Conservation (phyloP, 495 filamentous ascomycete genomes). For the Hypoxylon lenormandii region DNA sequence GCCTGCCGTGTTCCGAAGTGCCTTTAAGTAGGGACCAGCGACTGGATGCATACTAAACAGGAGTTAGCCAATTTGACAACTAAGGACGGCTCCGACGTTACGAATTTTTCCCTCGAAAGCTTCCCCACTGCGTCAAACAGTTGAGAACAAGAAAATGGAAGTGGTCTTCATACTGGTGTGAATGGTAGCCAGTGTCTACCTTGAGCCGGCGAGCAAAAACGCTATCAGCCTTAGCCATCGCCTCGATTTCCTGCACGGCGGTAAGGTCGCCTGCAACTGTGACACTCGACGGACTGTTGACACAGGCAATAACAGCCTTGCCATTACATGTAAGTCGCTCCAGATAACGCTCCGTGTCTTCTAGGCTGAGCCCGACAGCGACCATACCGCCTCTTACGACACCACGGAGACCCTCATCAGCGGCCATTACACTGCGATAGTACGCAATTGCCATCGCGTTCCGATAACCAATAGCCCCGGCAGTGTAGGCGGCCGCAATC, state of each 20-base stretch:
- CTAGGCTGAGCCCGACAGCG: conserved; percentile 53
- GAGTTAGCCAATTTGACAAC: too few relatives aligned
- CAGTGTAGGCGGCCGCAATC: conserved; percentile 58
- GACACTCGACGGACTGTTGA: conserved; percentile 57
- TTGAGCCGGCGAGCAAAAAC: conserved; percentile 56
- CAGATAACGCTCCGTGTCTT: conserved; percentile 54
- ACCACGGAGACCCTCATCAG: conserved; percentile 1
- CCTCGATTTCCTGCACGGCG: conserved; percentile 49
- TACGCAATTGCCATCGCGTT: conserved; percentile 61
- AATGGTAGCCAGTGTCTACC: conserved; percentile 61
- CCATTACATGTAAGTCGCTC: conserved; percentile 35
- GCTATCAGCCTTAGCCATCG: conserved; percentile 43
- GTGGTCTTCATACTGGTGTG: conserved; percentile 6
- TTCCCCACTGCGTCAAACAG: too few relatives aligned
- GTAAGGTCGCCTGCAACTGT: conserved; percentile 59
- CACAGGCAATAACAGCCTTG: conserved; percentile 53
- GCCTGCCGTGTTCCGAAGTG: too few relatives aligned
- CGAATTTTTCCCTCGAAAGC: too few relatives aligned
- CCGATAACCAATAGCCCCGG: conserved; percentile 47
- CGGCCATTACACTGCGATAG: conserved; percentile 55
- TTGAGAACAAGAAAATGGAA: too few relatives aligned
- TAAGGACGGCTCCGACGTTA: too few relatives aligned
- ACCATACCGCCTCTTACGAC: conserved; percentile 59
- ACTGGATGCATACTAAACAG: neutral
- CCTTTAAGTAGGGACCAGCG: too few relatives aligned